Percentiles rank a stretch among this genome's conserved stretches.
These are phyloP conservation scores for Petunia secreta DNA, from an alignment of 257 asterid genomes.

Conservation along the genomic window DNA sequence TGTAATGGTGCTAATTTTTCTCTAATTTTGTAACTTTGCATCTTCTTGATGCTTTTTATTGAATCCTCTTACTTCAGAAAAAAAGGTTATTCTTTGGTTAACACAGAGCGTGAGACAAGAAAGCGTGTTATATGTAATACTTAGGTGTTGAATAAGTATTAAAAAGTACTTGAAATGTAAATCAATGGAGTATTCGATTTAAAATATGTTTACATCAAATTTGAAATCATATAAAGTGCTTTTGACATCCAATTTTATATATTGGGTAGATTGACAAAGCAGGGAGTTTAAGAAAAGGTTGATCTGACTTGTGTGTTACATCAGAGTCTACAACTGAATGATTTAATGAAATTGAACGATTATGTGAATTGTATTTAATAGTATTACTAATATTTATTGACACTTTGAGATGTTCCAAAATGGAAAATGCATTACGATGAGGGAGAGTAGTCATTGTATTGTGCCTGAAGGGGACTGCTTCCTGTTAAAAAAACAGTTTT, in stretches of 20 bases:
- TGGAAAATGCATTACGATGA: background rate
- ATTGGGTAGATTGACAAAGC: background rate
- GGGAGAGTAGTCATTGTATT: background rate
- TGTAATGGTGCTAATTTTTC: no score
- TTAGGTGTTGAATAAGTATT: background rate
- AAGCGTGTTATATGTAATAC: background rate
- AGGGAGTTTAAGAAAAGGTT: constrained; percentile 5
- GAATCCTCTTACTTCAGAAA: background rate
- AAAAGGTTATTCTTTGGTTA: background rate
- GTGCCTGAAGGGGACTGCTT: background rate
- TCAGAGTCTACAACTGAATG: background rate
- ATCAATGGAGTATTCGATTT: background rate
- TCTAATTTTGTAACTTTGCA: no score
- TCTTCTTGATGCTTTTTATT: no score
- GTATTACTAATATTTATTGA: background rate
- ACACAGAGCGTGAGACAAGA: background rate
- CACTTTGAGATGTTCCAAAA: constrained; percentile 5
- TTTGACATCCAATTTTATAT: background rate
- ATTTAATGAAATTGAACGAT: background rate
- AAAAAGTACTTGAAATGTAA: constrained; percentile 10
- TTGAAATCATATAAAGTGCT: background rate
- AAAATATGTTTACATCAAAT: background rate
- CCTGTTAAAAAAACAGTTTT: constrained; percentile 12
- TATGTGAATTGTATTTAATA: background rate
- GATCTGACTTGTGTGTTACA: constrained; percentile 1